A percentile compares a stretch with the other conserved stretches of the same genome.
Evolutionary conservation across 129 eudicot species (phyloP).

Genomic region (Sambucus nigra): DNA sequence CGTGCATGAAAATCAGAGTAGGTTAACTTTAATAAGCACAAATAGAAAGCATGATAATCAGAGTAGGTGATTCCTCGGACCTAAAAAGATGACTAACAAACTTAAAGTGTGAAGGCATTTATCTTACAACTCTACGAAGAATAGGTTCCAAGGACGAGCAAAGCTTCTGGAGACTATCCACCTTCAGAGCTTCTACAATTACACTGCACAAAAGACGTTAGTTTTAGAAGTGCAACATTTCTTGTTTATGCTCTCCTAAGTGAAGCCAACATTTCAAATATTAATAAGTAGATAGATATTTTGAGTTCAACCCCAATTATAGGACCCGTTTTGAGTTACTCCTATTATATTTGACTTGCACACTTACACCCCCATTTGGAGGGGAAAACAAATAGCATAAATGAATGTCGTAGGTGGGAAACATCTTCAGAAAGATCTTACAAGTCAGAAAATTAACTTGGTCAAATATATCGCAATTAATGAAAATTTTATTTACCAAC

Average conservation of each 20-base stretch:
- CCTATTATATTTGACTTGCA: too few relatives aligned
- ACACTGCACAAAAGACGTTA: constrained; percentile 44
- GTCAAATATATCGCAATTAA: too few relatives aligned
- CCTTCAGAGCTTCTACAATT: constrained; percentile 79
- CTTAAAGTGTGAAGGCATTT: not conserved
- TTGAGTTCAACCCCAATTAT: too few relatives aligned
- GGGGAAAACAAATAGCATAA: too few relatives aligned
- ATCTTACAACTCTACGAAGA: constrained; percentile 92
- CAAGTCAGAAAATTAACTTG: too few relatives aligned
- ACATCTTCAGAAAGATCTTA: too few relatives aligned
- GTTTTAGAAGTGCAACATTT: not conserved
- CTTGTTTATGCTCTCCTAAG: not conserved
- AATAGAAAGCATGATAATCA: not conserved
- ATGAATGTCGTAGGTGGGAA: too few relatives aligned
- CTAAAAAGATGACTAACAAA: not conserved
- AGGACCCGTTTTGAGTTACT: too few relatives aligned
- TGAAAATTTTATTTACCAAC: too few relatives aligned
- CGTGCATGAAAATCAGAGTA: not conserved
- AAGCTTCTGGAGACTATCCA: constrained; percentile 90
- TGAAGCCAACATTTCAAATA: not conserved
- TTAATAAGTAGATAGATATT: not conserved
- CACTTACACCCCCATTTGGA: too few relatives aligned
- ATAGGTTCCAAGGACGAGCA: constrained; percentile 95
- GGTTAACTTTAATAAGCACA: not conserved
- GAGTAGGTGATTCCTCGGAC: not conserved